Evolutionary conservation across 2,329 filamentous ascomycete species (phyloP).

Genomic region (Didymosphaeria variabile): DNA sequence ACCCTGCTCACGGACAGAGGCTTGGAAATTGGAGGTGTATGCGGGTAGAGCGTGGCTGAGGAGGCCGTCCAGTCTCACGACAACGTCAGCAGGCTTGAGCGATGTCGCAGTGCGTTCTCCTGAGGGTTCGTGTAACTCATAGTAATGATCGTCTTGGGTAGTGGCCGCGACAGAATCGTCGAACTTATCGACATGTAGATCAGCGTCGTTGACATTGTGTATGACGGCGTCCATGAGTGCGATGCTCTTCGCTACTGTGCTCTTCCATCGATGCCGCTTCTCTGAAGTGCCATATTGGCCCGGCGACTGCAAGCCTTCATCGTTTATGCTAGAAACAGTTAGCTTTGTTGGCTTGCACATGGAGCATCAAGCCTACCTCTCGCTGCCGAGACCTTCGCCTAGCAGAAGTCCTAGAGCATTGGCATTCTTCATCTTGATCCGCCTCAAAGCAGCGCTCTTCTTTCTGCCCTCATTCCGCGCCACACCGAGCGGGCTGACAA

Average conservation of each 20-base stretch:
- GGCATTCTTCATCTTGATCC: constrained; percentile 80
- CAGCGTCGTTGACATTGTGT: constrained; percentile 71
- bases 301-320: constrained; percentile 60
- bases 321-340: constrained; percentile 64
- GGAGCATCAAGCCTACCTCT: constrained; percentile 40
- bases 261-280: constrained; percentile 69
- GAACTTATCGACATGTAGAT: constrained; percentile 63
- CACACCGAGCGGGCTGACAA: constrained; percentile 81
- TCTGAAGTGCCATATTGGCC: constrained; percentile 56
- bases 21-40: constrained; percentile 67
- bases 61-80: constrained; percentile 72
- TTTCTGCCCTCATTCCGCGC: constrained; percentile 76
- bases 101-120: constrained; percentile 44
- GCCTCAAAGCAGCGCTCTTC: constrained; percentile 76
- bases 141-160: constrained; percentile 61
- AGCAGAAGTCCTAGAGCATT: constrained; percentile 87
- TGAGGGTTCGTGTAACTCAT: constrained; percentile 51
- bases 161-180: constrained; percentile 65
- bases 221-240: constrained; percentile 87
- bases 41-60: constrained; percentile 73
- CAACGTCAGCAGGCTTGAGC: constrained; percentile 64
- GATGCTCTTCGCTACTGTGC: constrained; percentile 80
- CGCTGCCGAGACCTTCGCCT: constrained; percentile 78
- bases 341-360: constrained; percentile 10
- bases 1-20: constrained; percentile 71